phyloP scores from a whole-genome alignment of 305 asterid genomes.

The Solanum hybrid region DNA sequence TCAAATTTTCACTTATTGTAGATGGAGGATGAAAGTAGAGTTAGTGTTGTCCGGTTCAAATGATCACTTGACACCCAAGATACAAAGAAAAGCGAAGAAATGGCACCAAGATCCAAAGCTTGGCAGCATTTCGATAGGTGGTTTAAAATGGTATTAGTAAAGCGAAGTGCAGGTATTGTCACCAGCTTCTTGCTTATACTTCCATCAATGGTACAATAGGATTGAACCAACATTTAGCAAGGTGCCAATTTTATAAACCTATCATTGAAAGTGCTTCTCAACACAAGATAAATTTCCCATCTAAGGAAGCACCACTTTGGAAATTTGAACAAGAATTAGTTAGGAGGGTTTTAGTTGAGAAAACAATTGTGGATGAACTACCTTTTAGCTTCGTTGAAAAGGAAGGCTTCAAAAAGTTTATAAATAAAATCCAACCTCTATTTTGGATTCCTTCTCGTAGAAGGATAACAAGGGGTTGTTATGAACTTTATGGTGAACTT shows the following conservation, averaged over 20 bases:
- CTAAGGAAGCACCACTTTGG: not conserved
- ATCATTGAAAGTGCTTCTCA: not conserved
- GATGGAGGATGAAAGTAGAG: not conserved
- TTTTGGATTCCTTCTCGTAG: not conserved
- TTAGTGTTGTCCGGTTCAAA: not conserved
- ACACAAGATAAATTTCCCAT: not conserved
- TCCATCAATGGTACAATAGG: not conserved
- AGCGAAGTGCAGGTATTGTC: not conserved
- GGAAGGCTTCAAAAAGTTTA: not conserved
- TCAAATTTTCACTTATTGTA: not conserved
- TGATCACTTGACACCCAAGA: not conserved
- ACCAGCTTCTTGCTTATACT: not conserved
- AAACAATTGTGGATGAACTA: not conserved
- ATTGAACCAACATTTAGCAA: not conserved
- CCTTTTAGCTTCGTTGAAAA: not conserved
- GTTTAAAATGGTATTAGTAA: not conserved
- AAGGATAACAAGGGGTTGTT: not conserved
- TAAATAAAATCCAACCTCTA: not conserved
- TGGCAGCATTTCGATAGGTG: not conserved
- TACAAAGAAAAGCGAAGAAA: not conserved
- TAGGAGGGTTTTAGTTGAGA: not conserved
- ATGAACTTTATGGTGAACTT: too few relatives aligned
- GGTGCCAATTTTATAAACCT: not conserved
- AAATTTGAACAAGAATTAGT: not conserved
- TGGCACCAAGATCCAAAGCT: not conserved